Evolutionary conservation across 1,284 basidiomycete genomes (phyloP).

Genomic region (Pseudozyma tsukubaensis): DNA sequence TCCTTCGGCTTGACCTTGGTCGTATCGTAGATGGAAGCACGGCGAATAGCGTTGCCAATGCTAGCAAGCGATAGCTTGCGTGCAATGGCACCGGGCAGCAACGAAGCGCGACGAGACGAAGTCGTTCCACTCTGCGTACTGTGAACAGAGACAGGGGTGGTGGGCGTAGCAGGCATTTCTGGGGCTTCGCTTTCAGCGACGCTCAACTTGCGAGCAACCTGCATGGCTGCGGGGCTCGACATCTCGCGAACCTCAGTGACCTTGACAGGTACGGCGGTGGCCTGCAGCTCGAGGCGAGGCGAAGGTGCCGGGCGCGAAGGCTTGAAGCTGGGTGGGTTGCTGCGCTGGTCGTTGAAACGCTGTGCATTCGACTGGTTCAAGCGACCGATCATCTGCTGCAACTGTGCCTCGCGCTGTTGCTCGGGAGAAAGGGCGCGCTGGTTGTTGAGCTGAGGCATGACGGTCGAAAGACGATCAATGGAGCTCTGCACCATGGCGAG

Average conservation of each 20-base stretch:
- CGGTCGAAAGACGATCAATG: slow-evolving; percentile 51
- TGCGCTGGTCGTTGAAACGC: slow-evolving; percentile 52
- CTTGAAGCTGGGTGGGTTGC: slow-evolving; percentile 27
- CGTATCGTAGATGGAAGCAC: slow-evolving; percentile 38
- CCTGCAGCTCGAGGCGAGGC: slow-evolving; percentile 5
- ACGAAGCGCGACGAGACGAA: slow-evolving; percentile 23
- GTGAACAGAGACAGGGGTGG: slow-evolving; percentile 17
- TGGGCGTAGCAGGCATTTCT: slow-evolving; percentile 24
- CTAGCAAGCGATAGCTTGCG: slow-evolving; percentile 46
- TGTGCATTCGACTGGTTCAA: slow-evolving; percentile 27
- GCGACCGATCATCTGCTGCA: slow-evolving; percentile 37
- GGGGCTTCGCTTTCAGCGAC: neutral
- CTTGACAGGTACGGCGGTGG: slow-evolving; percentile 1
- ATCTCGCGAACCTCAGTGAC: neutral
- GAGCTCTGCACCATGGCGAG: slow-evolving; percentile 51
- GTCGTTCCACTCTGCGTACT: slow-evolving; percentile 5
- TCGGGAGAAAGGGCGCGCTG: slow-evolving; percentile 49
- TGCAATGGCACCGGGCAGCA: slow-evolving; percentile 16
- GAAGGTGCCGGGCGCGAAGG: slow-evolving; percentile 23
- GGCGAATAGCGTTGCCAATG: slow-evolving; percentile 37
- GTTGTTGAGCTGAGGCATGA: slow-evolving; percentile 53
- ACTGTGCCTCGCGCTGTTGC: slow-evolving; percentile 30
- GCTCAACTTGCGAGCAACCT: slow-evolving; percentile 1
- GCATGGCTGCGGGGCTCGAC: slow-evolving; percentile 3
- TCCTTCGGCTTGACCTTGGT: slow-evolving; percentile 32